Evolutionary conservation across 1,139 yeast species (phyloP).

Genomic region (Pichia norvegensis): DNA sequence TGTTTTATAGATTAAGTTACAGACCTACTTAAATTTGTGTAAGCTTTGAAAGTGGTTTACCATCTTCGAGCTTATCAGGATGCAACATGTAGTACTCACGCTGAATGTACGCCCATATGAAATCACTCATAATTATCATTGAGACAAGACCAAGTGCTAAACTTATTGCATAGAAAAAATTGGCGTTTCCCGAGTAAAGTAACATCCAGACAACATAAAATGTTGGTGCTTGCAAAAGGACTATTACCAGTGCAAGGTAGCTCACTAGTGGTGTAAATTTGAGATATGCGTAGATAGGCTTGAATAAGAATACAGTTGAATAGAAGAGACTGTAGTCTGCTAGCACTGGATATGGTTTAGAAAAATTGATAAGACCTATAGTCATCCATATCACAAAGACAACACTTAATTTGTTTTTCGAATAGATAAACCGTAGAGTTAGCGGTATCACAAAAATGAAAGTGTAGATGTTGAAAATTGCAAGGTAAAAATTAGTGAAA

Average conservation of each 20-base stretch:
- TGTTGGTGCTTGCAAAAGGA: conserved; percentile 63
- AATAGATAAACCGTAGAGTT: conserved; percentile 48
- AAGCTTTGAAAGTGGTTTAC: neutral
- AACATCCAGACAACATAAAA: conserved; percentile 94
- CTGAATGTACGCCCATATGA: conserved; percentile 74
- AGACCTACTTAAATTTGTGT: neutral
- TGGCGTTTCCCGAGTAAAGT: conserved; percentile 84
- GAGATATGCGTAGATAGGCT: conserved; percentile 20
- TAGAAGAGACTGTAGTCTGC: conserved; percentile 69
- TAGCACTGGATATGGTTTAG: conserved; percentile 84
- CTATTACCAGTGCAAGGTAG: conserved; percentile 21
- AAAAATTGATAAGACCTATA: conserved; percentile 59
- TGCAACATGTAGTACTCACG: conserved; percentile 51
- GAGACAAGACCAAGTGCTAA: conserved; percentile 72
- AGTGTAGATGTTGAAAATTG: conserved; percentile 76
- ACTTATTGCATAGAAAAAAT: conserved; percentile 91
- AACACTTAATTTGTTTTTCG: conserved; percentile 29
- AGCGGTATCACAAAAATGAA: conserved; percentile 65
- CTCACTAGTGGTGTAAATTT: conserved; percentile 24
- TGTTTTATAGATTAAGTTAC: no score
- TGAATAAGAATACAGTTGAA: conserved; percentile 24
- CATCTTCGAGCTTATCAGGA: neutral
- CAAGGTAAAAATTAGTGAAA: conserved; percentile 74
- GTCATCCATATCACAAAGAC: conserved; percentile 59
- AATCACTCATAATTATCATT: conserved; percentile 62